Evolutionary conservation across 2,329 filamentous ascomycete species (phyloP).

Genomic region (Clonostachys rhizophaga): DNA sequence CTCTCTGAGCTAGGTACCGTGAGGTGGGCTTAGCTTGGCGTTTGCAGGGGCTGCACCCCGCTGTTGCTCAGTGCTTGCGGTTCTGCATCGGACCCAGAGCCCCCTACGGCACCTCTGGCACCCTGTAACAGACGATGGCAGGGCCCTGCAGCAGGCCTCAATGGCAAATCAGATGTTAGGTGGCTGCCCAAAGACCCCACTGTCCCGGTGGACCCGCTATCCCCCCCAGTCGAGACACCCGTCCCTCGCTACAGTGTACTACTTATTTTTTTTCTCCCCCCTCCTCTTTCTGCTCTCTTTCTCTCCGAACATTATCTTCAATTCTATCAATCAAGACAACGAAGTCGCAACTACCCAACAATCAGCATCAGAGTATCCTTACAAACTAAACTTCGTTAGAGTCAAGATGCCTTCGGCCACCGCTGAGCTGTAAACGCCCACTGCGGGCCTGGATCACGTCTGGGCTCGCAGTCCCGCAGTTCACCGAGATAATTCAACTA

Average conservation of each 20-base stretch:
- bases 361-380: slow-evolving; percentile 7
- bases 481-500: slow-evolving; percentile 60
- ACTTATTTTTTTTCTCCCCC: slow-evolving; percentile 7
- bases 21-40: no score
- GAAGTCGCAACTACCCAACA: slow-evolving; percentile 51
- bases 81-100: no score
- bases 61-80: no score
- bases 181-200: neutral
- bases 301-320: slow-evolving; percentile 22
- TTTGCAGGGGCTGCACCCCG: no score
- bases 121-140: no score
- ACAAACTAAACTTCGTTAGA: slow-evolving; percentile 62
- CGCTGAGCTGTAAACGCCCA: slow-evolving; percentile 90
- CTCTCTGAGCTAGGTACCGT: no score
- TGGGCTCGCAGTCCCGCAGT: slow-evolving; percentile 79
- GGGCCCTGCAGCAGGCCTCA: neutral
- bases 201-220: neutral
- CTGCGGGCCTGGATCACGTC: slow-evolving; percentile 59
- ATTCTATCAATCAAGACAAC: slow-evolving; percentile 45
- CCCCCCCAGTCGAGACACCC: neutral
- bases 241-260: slow-evolving; percentile 1
- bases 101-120: no score
- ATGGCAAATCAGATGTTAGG: slow-evolving; percentile 1
- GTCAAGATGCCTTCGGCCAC: slow-evolving; percentile 67
- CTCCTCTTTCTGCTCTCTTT: slow-evolving; percentile 20